phyloP scores from a whole-genome alignment of 768 basidiomycete species.

The Boletus vermiculosoides region DNA sequence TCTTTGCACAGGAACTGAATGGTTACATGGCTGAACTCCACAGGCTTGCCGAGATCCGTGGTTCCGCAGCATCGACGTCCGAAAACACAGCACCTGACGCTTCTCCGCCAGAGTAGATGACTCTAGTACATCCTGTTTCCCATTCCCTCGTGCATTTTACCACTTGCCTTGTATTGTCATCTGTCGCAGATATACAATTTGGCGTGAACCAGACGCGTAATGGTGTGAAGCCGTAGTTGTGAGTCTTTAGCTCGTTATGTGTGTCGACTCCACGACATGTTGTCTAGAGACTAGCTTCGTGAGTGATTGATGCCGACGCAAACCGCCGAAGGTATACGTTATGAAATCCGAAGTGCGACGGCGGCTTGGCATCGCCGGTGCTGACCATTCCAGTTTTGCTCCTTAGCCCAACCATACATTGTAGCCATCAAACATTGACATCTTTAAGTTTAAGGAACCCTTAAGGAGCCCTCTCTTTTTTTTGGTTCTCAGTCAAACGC shows the following conservation, averaged over 20 bases:
- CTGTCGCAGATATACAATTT: conserved; percentile 2
- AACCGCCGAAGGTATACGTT: not conserved
- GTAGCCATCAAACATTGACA: not conserved
- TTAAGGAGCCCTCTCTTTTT: not conserved
- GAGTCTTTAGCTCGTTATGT: not conserved
- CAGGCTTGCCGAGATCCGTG: conserved; percentile 22
- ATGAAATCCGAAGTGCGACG: not conserved
- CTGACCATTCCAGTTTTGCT: not conserved
- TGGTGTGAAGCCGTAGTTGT: not conserved
- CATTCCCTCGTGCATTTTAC: not conserved
- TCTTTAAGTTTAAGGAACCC: too few species aligned
- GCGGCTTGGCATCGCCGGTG: not conserved
- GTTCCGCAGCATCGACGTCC: not conserved
- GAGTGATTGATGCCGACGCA: not conserved
- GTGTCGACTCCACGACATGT: too few species aligned
- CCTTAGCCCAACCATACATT: not conserved
- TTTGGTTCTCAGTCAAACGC: not conserved
- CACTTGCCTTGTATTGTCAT: conserved; percentile 6
- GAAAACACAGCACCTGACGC: conserved; percentile 1
- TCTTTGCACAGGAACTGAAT: conserved; percentile 28
- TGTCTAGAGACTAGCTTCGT: not conserved
- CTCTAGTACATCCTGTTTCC: not conserved
- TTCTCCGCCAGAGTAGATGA: conserved; percentile 13
- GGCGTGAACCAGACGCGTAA: not conserved
- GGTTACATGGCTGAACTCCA: conserved; percentile 32